Evolutionary conservation across 2,329 filamentous ascomycete species (phyloP), one percentile per base, ranked within the genome.

Genomic region (Phialophora expanda): DNA sequence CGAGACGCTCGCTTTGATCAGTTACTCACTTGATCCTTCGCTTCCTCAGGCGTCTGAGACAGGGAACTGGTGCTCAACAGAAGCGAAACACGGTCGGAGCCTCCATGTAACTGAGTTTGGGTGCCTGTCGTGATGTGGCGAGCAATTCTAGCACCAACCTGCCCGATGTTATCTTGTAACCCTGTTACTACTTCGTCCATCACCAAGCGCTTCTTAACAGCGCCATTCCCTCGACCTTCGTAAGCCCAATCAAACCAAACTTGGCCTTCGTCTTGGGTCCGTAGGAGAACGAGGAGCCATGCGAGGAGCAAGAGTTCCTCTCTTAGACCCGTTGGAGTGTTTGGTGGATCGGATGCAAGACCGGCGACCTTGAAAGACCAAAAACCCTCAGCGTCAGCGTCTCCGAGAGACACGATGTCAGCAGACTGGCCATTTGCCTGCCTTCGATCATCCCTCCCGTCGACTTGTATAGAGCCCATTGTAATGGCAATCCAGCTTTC

Each of bases 221-320:
- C 48, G 9, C 20, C 66, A 62, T 72, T 64, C 32, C 65, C 60
- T 56, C 24, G 58, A 48, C 17, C 12, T 17, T 65, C 71, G 67
- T 79, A 78, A 3, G 74, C 68, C 81, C 81, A 83, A 3, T 81
- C 78, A 66, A 73, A 83, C 14, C 56, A 69, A 11, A 76, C 68
- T 17, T 76, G 72, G 41, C 73, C 73, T 17, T 78, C 78, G 68
- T 83, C 81, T 9, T 74, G 74, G 1, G 77, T 80, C 11, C 81
- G 76, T 62, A 82, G 63, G 7, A 83, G 77, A 6, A 80, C 76
- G 12, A 82, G 74, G 14, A 82, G 75, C 81, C 81, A 83, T 48
- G 81, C 76, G 41, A 79, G 53, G 11, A 83, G 75, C 12, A 83
- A 20, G 17, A 79, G 60, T 20, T 81, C 79, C n/a, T 81, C 77